Conservation (phyloP, 768 basidiomycete genomes). For the Amanita muscaria region DNA sequence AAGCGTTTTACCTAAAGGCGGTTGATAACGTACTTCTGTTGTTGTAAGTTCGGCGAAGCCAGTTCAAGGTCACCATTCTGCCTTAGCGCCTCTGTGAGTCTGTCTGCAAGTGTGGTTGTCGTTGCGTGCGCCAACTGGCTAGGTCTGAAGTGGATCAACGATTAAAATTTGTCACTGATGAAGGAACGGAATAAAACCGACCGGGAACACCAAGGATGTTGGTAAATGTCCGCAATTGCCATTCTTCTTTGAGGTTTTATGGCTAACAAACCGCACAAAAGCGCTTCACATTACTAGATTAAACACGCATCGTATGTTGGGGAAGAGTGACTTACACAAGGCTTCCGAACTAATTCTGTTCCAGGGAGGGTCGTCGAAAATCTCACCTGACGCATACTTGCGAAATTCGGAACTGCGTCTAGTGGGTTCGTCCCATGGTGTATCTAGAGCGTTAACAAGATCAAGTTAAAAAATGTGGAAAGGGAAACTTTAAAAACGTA, state of each 20-base stretch:
- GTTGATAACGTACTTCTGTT: slow-evolving; percentile 23
- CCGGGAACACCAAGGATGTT: slow-evolving; percentile 5
- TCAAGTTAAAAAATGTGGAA: background rate
- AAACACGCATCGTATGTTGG: too few species aligned
- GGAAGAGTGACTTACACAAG: slow-evolving; percentile 42
- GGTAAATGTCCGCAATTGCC: slow-evolving; percentile 27
- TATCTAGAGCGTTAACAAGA: slow-evolving; percentile 48
- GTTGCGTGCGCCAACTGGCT: slow-evolving; percentile 57
- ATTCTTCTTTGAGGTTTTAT: slow-evolving; percentile 57
- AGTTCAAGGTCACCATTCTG: slow-evolving; percentile 68
- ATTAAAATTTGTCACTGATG: background rate
- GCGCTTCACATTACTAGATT: too few species aligned
- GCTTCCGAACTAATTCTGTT: slow-evolving; percentile 46
- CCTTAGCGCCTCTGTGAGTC: slow-evolving; percentile 60
- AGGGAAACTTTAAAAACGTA: slow-evolving; percentile 27
- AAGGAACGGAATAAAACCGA: background rate
- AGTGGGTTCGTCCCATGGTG: slow-evolving; percentile 96
- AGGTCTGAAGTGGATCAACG: slow-evolving; percentile 32
- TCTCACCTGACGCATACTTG: slow-evolving; percentile 65
- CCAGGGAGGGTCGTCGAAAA: slow-evolving; percentile 79
- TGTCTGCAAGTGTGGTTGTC: slow-evolving; percentile 50
- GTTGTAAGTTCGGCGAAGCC: slow-evolving; percentile 46
- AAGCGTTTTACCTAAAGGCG: too few species aligned
- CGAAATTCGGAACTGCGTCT: slow-evolving; percentile 66
- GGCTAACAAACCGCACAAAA: slow-evolving; percentile 68